A percentile compares a stretch with the other conserved stretches of the same genome.
Evolutionary conservation across 2,329 filamentous ascomycete genomes (phyloP).

Genomic region (Alternaria tenuissima): DNA sequence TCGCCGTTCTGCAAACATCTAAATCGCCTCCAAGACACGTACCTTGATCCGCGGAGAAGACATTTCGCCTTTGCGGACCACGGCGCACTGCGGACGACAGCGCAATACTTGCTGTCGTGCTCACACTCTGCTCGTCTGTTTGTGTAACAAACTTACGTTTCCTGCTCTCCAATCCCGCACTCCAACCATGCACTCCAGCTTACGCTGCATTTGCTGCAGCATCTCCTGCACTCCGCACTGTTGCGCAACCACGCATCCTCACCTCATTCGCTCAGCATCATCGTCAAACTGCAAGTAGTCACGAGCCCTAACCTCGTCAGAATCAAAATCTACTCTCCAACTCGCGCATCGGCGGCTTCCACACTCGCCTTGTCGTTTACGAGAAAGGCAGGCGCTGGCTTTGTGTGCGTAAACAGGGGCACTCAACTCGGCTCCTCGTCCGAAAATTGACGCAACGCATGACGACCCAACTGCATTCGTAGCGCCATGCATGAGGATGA

Average conservation of each 20-base stretch:
- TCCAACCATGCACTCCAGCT: background rate
- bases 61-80: background rate
- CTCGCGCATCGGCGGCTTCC: slow-evolving; percentile 20
- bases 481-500: slow-evolving; percentile 21
- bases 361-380: background rate
- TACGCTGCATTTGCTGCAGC: background rate
- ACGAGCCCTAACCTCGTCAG: slow-evolving; percentile 8
- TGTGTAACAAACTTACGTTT: slow-evolving; percentile 3
- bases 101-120: background rate
- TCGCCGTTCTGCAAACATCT: background rate
- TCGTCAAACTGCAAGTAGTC: slow-evolving; percentile 11
- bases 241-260: slow-evolving; percentile 16
- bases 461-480: slow-evolving; percentile 1
- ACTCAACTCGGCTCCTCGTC: slow-evolving; percentile 2
- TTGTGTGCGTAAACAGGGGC: background rate
- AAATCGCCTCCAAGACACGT: background rate
- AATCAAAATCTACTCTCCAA: background rate
- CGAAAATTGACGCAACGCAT: slow-evolving; percentile 4
- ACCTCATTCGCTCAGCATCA: slow-evolving; percentile 4
- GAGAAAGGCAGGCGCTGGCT: background rate
- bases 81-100: background rate
- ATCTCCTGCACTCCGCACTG: slow-evolving; percentile 21
- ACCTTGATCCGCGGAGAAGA: background rate
- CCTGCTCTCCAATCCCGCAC: background rate
- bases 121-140: background rate